Evolutionary conservation across 73 alveolate species (phyloP).

Genomic region (Paramecium biaurelia): DNA sequence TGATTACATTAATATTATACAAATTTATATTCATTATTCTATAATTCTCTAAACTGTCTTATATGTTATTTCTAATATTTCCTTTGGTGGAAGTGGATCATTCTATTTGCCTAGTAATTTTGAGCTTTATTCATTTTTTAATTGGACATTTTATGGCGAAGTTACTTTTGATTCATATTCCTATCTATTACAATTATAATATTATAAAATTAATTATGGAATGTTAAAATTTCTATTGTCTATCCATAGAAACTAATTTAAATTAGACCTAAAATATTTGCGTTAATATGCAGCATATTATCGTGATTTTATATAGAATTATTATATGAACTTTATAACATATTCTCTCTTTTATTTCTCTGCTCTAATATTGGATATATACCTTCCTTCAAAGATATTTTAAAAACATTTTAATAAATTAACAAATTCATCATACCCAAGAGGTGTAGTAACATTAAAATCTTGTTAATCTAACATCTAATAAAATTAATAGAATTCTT

Average conservation of each 20-base stretch:
- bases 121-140: background rate
- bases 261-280: background rate
- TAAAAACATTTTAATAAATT: background rate
- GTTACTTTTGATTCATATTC: background rate
- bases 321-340: background rate
- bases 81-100: background rate
- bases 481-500: background rate
- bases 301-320: constrained; percentile 4
- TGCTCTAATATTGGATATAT: background rate
- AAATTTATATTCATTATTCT: background rate
- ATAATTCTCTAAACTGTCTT: background rate
- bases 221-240: background rate
- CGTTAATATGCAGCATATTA: constrained; percentile 12
- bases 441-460: background rate
- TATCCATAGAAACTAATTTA: background rate
- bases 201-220: background rate
- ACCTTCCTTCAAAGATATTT: background rate
- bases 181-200: background rate
- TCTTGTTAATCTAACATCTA: background rate
- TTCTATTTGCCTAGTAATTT: background rate
- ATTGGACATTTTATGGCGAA: background rate
- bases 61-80: background rate
- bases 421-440: background rate
- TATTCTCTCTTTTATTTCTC: background rate
- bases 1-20: background rate